Evolutionary conservation across 305 asterid genomes (phyloP).

Genomic region (Stenogyne calaminthoides): DNA sequence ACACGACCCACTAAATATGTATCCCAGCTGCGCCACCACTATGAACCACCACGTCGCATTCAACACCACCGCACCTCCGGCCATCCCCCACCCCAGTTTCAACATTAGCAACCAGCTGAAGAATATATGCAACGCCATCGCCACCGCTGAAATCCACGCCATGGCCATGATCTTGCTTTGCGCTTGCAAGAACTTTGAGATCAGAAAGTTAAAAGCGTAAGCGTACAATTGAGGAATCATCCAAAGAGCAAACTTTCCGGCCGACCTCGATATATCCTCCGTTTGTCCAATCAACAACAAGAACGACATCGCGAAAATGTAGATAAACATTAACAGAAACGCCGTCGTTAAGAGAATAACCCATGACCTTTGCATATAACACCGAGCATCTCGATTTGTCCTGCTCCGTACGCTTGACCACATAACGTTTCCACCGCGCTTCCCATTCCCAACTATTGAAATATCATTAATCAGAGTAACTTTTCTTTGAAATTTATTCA

Average conservation of each 20-base stretch:
- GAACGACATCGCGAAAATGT: slow-evolving; percentile 41
- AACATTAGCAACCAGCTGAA: slow-evolving; percentile 63
- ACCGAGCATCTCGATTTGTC: slow-evolving; percentile 51
- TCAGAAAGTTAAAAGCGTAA: slow-evolving; percentile 44
- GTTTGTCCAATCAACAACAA: slow-evolving; percentile 42
- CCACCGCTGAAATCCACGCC: slow-evolving; percentile 46
- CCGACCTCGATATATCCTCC: slow-evolving; percentile 42
- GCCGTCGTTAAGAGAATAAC: slow-evolving; percentile 40
- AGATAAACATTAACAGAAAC: slow-evolving; percentile 33
- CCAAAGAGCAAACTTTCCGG: slow-evolving; percentile 48
- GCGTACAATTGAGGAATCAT: slow-evolving; percentile 66
- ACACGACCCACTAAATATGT: slow-evolving; percentile 47
- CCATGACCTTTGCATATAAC: slow-evolving; percentile 59
- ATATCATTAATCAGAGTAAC: too few relatives aligned
- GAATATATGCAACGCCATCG: slow-evolving; percentile 32
- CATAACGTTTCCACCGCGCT: slow-evolving; percentile 61
- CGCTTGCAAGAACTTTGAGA: slow-evolving; percentile 55
- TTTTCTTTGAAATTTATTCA: too few relatives aligned
- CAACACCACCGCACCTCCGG: slow-evolving; percentile 49
- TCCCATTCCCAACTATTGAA: slow-evolving; percentile 54
- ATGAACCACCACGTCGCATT: slow-evolving; percentile 64
- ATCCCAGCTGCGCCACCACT: slow-evolving; percentile 46
- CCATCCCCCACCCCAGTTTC: slow-evolving; percentile 58
- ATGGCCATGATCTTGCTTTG: slow-evolving; percentile 64
- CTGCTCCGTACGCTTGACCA: slow-evolving; percentile 62